A percentile compares a stretch with the other conserved stretches of the same genome.
phyloP scores from a whole-genome alignment of 345 rosid genomes.

The Moricandia moricandioides region DNA sequence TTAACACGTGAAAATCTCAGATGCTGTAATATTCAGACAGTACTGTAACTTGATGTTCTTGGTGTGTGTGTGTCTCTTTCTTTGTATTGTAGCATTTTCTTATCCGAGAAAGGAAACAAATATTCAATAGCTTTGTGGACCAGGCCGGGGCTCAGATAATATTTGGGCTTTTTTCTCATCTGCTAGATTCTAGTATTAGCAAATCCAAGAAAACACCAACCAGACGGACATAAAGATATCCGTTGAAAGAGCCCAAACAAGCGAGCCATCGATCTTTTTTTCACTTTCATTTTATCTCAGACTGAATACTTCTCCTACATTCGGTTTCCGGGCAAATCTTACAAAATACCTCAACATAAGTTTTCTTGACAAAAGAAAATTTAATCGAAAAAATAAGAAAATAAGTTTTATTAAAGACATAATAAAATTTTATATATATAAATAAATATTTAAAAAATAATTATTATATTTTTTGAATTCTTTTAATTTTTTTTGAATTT shows the following conservation, averaged over 20 bases:
- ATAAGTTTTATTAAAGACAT: no score
- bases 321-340: no score
- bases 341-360: no score
- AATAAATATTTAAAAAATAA: no score
- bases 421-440: no score
- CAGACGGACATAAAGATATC: no score
- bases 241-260: neutral
- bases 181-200: neutral
- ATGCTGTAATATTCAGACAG: conserved; percentile 32
- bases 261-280: neutral
- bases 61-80: neutral
- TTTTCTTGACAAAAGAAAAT: no score
- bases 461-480: no score
- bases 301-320: neutral
- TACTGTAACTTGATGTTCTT: conserved; percentile 25
- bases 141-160: neutral
- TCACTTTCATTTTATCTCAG: neutral
- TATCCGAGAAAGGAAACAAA: neutral
- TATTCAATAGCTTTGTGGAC: neutral
- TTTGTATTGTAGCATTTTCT: neutral
- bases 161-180: neutral
- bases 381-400: no score
- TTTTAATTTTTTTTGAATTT: no score
- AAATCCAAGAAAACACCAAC: neutral
- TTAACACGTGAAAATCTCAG: conserved; percentile 19